Evolutionary conservation across 495 filamentous ascomycete genomes (phyloP), one percentile per base, ranked within the genome.

Genomic region (Penicillium argentinense): DNA sequence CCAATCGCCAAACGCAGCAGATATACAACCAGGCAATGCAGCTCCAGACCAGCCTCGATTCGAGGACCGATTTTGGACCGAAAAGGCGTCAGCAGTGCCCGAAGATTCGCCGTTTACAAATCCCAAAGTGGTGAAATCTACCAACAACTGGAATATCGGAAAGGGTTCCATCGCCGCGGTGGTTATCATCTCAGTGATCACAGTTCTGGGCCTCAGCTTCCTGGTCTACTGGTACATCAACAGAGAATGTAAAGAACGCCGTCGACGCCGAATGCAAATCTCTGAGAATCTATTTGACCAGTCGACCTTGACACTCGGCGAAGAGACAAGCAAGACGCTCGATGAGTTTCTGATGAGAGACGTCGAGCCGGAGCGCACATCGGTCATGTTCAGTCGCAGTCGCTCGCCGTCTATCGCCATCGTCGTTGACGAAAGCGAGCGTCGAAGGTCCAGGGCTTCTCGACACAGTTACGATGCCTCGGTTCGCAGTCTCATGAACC

Each of bases 331-430:
- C 52, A 47, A 42, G 17, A 36, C 40, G 2, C 34, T 58, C 6
- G 53, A 64, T 18, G 40, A 42, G 4, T 61, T 59, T 25, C 58
- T 64, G 38, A 54, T 59, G 54, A 51, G 47, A 37, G 58, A 64
- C 11, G 26, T 56, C 4, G 32, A 42, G 4, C 57, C 56, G 3
- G 61, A 63, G 27, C 59, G 64, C 6, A 51, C 44, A 9, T 64
- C 64, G 4, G 26, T 67, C 27, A 63, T 63, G 54, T 61, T 66
- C 42, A 59, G 53, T 25, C 52, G 54, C 16, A 59, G 53, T 18
- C 51, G 45, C 19, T 57, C 64, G 11, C 63, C 64, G 1, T 62
- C 59, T 9, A 33, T 64, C 18, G 40, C 54, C 2, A 54, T 54
- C 14, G 39, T 59, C 40, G 36, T 63, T 11, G 50, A 63, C 8